Evolutionary conservation across 2,329 filamentous ascomycete species (phyloP).

Genomic region (Fusarium sp.): DNA sequence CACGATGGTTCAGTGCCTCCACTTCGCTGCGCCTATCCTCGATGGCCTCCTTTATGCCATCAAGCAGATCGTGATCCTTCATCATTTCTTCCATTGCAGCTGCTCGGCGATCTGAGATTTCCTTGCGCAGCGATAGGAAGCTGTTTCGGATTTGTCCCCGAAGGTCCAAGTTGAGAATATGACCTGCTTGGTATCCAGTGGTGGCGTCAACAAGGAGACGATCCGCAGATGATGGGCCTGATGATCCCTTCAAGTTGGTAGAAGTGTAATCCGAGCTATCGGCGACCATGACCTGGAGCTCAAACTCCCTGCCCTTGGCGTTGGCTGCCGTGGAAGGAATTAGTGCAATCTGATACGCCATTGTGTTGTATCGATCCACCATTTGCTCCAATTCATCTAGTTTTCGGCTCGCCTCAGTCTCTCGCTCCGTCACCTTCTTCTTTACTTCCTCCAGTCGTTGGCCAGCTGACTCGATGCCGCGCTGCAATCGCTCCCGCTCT

Average conservation of each 20-base stretch:
- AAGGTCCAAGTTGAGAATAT: constrained; percentile 89
- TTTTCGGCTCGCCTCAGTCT: constrained; percentile 84
- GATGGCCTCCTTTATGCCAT: constrained; percentile 95
- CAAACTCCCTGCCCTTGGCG: constrained; percentile 84
- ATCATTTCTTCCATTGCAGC: constrained; percentile 88
- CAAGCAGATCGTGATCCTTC: constrained; percentile 91
- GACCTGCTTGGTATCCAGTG: constrained; percentile 88
- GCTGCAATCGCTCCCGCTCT: constrained; percentile 92
- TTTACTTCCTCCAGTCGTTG: constrained; percentile 86
- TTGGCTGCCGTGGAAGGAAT: constrained; percentile 87
- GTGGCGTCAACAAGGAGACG: constrained; percentile 82
- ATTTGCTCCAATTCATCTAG: constrained; percentile 92
- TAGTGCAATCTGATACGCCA: constrained; percentile 92
- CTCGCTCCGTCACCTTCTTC: constrained; percentile 83
- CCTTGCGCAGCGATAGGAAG: constrained; percentile 82
- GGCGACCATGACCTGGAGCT: constrained; percentile 84
- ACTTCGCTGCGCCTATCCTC: constrained; percentile 95
- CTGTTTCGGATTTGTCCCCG: constrained; percentile 82
- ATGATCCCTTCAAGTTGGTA: constrained; percentile 62
- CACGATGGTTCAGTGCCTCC: constrained; percentile 87
- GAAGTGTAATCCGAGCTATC: constrained; percentile 79
- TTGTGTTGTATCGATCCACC: constrained; percentile 90
- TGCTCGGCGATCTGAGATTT: constrained; percentile 89
- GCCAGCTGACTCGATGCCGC: constrained; percentile 80
- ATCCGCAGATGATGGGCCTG: constrained; percentile 63